A percentile compares a stretch with the other conserved stretches of the same genome.
phyloP scores from a whole-genome alignment of 163 green algal genomes.

The Scenedesmus sp. region DNA sequence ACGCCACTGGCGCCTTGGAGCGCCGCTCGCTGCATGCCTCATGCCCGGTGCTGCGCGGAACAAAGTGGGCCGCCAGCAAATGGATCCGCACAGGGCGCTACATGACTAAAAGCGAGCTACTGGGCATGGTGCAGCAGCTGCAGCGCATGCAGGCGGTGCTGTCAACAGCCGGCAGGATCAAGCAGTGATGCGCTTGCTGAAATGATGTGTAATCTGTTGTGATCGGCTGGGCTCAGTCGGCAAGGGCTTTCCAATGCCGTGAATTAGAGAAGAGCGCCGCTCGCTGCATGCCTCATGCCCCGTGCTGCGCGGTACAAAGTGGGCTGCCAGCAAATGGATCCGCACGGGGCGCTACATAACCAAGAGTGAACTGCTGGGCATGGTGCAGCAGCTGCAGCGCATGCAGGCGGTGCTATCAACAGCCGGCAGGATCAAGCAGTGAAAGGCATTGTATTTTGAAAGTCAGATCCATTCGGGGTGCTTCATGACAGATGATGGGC shows the following conservation, averaged over 20 bases:
- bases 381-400: neutral
- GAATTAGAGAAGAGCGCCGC: slow-evolving; percentile 43
- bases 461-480: too few relatives aligned
- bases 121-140: neutral
- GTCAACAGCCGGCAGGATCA: neutral
- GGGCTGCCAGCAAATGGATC: slow-evolving; percentile 2
- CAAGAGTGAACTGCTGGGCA: neutral
- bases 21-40: slow-evolving; percentile 17
- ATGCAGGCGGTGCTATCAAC: neutral
- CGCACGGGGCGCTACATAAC: neutral
- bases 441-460: too few relatives aligned
- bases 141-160: neutral
- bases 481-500: too few relatives aligned
- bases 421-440: neutral
- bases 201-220: too few relatives aligned
- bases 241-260: too few relatives aligned
- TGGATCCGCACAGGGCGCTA: neutral
- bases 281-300: slow-evolving; percentile 74
- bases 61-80: slow-evolving; percentile 52
- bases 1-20: neutral
- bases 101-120: neutral
- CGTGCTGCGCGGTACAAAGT: slow-evolving; percentile 61
- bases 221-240: too few relatives aligned
- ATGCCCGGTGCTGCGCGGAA: slow-evolving; percentile 67
- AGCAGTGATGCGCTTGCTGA: neutral